Conservation (phyloP, 2,329 filamentous ascomycete species). For the Colletotrichum sp. region DNA sequence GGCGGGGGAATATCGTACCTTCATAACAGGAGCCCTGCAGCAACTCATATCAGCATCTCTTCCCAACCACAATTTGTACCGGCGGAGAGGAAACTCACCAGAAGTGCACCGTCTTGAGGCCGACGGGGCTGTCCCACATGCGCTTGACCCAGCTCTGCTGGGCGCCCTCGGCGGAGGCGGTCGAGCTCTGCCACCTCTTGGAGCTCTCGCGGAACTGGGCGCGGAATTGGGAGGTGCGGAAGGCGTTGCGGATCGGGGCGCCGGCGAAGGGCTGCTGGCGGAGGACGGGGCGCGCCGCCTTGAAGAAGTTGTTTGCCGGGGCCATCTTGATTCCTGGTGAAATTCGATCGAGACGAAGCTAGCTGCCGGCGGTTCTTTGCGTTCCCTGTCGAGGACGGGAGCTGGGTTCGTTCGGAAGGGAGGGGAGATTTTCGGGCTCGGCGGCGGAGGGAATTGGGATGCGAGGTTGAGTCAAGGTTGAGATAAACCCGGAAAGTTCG, state of each 20-base stretch:
- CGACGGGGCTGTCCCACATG: constrained; percentile 83
- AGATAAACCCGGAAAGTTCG: neutral
- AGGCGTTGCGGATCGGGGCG: constrained; percentile 60
- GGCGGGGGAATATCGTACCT: constrained; percentile 38
- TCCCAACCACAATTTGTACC: rapidly evolving
- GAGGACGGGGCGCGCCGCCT: constrained; percentile 61
- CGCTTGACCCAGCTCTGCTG: constrained; percentile 70
- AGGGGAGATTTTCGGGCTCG: neutral
- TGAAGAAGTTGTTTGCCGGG: constrained; percentile 55
- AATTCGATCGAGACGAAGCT: neutral
- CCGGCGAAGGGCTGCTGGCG: constrained; percentile 57
- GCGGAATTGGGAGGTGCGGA: constrained; percentile 49
- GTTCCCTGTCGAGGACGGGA: neutral
- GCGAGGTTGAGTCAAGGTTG: constrained; percentile 16
- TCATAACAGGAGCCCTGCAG: constrained; percentile 90
- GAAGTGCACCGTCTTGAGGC: constrained; percentile 95
- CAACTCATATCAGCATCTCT: neutral
- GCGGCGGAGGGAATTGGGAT: neutral
- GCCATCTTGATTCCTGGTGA: constrained; percentile 36
- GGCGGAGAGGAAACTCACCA: constrained; percentile 64
- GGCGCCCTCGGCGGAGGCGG: constrained; percentile 51
- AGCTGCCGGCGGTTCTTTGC: neutral
- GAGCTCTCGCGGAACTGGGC: constrained; percentile 43
- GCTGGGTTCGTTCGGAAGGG: neutral
- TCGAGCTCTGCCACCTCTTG: constrained; percentile 76